Evolutionary conservation across 164 flowering plant species (phyloP), one percentile per base, ranked within the genome.

Genomic region (Chimonanthus praecox): DNA sequence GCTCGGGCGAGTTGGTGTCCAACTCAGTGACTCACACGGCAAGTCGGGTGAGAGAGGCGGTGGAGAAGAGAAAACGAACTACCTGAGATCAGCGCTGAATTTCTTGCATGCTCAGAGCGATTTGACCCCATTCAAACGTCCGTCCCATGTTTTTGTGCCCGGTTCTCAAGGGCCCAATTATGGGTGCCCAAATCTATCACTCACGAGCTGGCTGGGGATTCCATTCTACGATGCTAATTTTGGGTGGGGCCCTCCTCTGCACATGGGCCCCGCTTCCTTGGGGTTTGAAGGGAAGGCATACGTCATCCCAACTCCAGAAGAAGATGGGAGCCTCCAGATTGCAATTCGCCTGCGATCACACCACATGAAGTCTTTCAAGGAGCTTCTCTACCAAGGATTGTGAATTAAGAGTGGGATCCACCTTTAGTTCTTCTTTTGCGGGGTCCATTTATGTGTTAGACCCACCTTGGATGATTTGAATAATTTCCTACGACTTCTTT

Each of bases 21-120:
- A 78, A 65, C 13, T 80, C 87, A 1, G 45, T 84, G 8, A n/a
- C 82, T 43, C 2, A 1, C 16, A 77, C 85, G 3, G 92, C 90
- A 3, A 60, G 84, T 3, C 67, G 21, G 67, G 82, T 86, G 51
- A 85, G 79, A 47, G 84, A 82, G 3, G 82, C 83, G 2, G 67
- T 86, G 82, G 78, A 45, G 44, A 74, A 75, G 45, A 89, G 90
- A 86, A 85, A 72, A 85, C n/a, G 84, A 86, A 86, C 2, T 89
- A 89, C 49, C 48, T 89, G 67, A 80, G 85, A 67, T 89, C 92
- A 7, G 88, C 90, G 15, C 79, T 89, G 1, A 90, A 89, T 68
- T 89, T 81, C 78, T 65, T 89, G 5, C 87, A 87, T 73, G 61
- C 80, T n/a, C 90, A 87, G 73, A 85, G 89, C 4, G 87, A 87